These are phyloP conservation scores for Gynandropsis gynandra DNA, from an alignment of 345 rosid genomes.

Conservation along the genomic window DNA sequence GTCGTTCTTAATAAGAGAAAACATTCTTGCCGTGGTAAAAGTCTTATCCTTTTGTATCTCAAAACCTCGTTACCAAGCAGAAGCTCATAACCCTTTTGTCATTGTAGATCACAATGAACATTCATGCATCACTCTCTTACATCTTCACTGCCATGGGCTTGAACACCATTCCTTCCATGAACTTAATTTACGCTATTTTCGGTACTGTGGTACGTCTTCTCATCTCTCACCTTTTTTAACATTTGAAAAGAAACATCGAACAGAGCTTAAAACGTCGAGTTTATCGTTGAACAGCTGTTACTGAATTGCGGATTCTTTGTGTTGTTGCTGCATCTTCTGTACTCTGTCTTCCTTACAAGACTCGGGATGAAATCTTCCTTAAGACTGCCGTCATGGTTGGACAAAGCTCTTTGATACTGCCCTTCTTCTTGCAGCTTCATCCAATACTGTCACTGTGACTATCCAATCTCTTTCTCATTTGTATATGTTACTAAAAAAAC, in stretches of 20 bases:
- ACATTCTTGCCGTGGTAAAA: constrained; percentile 77
- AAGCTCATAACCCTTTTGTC: no score
- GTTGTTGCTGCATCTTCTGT: constrained; percentile 69
- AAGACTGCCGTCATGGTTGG: constrained; percentile 75
- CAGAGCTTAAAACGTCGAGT: constrained; percentile 8
- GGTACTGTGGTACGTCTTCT: constrained; percentile 58
- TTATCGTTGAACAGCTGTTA: constrained; percentile 46
- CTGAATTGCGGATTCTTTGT: constrained; percentile 79
- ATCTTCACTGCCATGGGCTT: constrained; percentile 66
- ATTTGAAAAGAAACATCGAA: background rate
- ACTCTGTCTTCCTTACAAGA: constrained; percentile 65
- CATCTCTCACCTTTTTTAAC: background rate
- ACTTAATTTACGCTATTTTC: constrained; percentile 59
- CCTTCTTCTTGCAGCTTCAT: no score
- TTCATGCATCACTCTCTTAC: constrained; percentile 70
- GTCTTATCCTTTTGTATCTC: no score
- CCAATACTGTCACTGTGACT: no score
- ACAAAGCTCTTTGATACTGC: constrained; percentile 44
- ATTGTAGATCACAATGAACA: constrained; percentile 80
- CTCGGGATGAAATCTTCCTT: constrained; percentile 70
- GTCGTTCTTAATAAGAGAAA: constrained; percentile 88
- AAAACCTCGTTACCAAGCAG: no score
- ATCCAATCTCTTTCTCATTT: no score
- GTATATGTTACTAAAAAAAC: no score
- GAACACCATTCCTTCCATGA: constrained; percentile 77